A percentile compares a stretch with the other conserved stretches of the same genome.
phyloP scores from a whole-genome alignment of 306 rosid genomes.

The Astragalus glycyphyllos region DNA sequence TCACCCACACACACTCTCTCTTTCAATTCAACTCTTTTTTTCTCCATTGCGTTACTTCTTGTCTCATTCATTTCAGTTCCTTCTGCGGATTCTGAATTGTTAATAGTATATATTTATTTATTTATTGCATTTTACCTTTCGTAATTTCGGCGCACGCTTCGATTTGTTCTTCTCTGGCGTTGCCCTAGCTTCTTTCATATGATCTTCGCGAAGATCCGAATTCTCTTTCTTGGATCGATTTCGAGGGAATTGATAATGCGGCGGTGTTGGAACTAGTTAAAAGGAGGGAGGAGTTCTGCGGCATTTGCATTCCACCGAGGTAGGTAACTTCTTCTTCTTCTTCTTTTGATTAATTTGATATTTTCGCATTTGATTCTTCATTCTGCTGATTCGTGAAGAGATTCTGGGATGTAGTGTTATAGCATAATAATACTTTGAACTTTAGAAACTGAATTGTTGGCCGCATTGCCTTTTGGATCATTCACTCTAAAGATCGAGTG shows the following conservation, averaged over 20 bases:
- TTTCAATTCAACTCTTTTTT: too few relatives aligned
- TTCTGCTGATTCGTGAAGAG: conserved; percentile 14
- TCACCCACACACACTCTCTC: too few relatives aligned
- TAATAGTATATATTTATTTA: too few relatives aligned
- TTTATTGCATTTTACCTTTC: too few relatives aligned
- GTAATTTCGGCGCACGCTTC: conserved; percentile 16
- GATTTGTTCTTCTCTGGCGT: conserved; percentile 60
- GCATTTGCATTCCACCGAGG: conserved; percentile 57
- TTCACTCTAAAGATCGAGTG: background rate
- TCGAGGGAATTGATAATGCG: conserved; percentile 36
- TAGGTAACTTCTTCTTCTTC: conserved; percentile 1
- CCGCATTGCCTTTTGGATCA: conserved; percentile 15
- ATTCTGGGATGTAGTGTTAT: background rate
- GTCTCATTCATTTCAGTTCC: too few relatives aligned
- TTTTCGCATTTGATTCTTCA: conserved; percentile 8
- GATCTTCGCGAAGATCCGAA: conserved; percentile 55
- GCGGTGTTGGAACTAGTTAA: conserved; percentile 40
- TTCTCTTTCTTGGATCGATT: conserved; percentile 32
- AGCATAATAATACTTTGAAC: background rate
- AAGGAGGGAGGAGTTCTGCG: conserved; percentile 60
- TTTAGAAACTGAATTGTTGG: conserved; percentile 11
- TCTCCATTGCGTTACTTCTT: too few relatives aligned
- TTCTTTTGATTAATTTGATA: background rate
- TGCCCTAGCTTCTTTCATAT: background rate
- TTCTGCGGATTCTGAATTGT: too few relatives aligned